Percentiles rank a stretch among this genome's conserved stretches.
Conservation (phyloP, 2,329 filamentous ascomycete genomes). For the Epicoccum sorghinum region DNA sequence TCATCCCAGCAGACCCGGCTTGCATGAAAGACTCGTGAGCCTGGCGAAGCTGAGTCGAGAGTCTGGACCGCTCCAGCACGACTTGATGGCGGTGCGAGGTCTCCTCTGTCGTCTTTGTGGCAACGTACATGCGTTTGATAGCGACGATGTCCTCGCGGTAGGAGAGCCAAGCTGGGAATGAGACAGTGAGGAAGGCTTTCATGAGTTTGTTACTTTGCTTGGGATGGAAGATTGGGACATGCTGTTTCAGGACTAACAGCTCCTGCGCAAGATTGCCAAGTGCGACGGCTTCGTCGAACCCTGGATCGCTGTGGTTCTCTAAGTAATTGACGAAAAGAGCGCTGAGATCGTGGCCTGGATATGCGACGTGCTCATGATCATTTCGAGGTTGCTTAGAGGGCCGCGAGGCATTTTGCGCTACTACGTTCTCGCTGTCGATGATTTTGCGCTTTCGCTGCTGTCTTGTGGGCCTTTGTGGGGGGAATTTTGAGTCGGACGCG, state of each 20-base stretch:
- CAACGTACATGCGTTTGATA: background rate
- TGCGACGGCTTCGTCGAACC: slow-evolving; percentile 4
- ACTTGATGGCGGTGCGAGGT: background rate
- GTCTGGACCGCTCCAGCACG: slow-evolving; percentile 5
- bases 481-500: too few relatives aligned
- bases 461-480: background rate
- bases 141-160: slow-evolving; percentile 3
- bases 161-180: slow-evolving; percentile 5
- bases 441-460: slow-evolving; percentile 1
- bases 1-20: background rate
- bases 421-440: background rate
- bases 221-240: background rate
- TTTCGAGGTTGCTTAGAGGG: background rate
- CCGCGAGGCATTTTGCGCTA: background rate
- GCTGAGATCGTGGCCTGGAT: background rate
- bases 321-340: slow-evolving; percentile 10
- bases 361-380: background rate
- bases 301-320: background rate
- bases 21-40: slow-evolving; percentile 1
- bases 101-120: background rate
- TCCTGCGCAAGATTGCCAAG: background rate
- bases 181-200: background rate
- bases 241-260: background rate
- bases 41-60: slow-evolving; percentile 2
- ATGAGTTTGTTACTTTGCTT: background rate